A percentile compares a stretch with the other conserved stretches of the same genome.
phyloP scores from a whole-genome alignment of 1,284 basidiomycete species.

The Anthracocystis panici-leucophaei region DNA sequence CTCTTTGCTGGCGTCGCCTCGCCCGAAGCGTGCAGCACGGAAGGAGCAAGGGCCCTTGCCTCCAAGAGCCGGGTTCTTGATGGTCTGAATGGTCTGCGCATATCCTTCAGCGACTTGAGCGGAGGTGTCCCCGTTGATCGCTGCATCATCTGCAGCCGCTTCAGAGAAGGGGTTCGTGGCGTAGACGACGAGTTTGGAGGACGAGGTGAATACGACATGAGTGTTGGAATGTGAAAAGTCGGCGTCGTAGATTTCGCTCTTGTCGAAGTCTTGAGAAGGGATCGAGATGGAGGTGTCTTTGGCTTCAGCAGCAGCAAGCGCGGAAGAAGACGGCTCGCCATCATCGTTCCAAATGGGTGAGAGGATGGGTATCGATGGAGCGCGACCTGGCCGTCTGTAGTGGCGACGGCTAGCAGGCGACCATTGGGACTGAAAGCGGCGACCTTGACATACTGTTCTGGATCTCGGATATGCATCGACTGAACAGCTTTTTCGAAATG shows the following conservation, averaged over 20 bases:
- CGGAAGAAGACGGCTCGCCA: slow-evolving; percentile 32
- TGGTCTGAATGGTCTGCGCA: slow-evolving; percentile 58
- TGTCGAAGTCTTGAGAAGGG: slow-evolving; percentile 46
- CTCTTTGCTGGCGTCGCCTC: slow-evolving; percentile 44
- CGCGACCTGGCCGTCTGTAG: slow-evolving; percentile 58
- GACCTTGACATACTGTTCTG: slow-evolving; percentile 59
- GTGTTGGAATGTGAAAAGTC: slow-evolving; percentile 64
- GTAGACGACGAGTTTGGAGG: slow-evolving; percentile 55
- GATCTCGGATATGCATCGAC: slow-evolving; percentile 55
- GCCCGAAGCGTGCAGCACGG: slow-evolving; percentile 55
- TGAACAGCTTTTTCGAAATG: slow-evolving; percentile 23
- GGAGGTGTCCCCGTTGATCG: slow-evolving; percentile 16
- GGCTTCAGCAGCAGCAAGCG: slow-evolving; percentile 37
- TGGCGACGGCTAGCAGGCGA: slow-evolving; percentile 57
- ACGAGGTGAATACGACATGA: slow-evolving; percentile 61
- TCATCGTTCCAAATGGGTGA: slow-evolving; percentile 47
- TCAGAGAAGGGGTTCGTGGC: slow-evolving; percentile 49
- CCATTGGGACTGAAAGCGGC: slow-evolving; percentile 58
- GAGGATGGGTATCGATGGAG: slow-evolving; percentile 63
- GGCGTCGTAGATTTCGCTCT: slow-evolving; percentile 63
- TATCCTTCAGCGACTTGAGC: slow-evolving; percentile 22
- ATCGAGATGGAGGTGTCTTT: slow-evolving; percentile 46
- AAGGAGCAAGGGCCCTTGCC: slow-evolving; percentile 61
- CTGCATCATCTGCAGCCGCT: slow-evolving; percentile 16
- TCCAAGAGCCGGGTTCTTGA: slow-evolving; percentile 62